Percentiles rank a stretch among this genome's conserved stretches.
Evolutionary conservation across 2,329 filamentous ascomycete genomes (phyloP).

Genomic region (Fusarium sp.): DNA sequence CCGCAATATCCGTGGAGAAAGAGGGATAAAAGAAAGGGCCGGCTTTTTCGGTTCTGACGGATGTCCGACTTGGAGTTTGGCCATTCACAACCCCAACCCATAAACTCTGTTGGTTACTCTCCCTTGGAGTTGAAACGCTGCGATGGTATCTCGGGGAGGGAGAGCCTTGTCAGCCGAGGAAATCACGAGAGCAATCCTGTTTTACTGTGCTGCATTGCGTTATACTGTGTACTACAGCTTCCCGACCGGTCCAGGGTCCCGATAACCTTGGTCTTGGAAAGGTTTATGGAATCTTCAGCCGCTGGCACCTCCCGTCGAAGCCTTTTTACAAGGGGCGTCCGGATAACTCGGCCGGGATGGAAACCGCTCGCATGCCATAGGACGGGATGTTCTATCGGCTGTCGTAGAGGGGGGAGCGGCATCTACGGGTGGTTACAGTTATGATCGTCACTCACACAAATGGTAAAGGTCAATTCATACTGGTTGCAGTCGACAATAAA

Average conservation of each 20-base stretch:
- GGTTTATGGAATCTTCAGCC: background rate
- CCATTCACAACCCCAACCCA: background rate
- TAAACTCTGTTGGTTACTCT: background rate
- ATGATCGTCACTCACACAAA: background rate
- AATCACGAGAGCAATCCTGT: background rate
- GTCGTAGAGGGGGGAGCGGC: background rate
- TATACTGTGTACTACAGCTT: background rate
- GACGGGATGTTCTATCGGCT: background rate
- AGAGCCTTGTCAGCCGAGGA: background rate
- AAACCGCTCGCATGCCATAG: constrained; percentile 16
- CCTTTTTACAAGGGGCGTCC: background rate
- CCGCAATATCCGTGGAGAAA: background rate
- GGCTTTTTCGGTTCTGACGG: constrained; percentile 24
- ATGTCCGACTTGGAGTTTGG: constrained; percentile 9
- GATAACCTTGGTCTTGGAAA: background rate
- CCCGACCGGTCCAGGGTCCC: background rate
- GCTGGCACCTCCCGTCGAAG: background rate
- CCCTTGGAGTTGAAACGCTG: background rate
- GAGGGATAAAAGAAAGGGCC: background rate
- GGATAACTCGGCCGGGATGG: constrained; percentile 20
- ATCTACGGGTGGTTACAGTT: background rate
- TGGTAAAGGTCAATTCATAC: background rate
- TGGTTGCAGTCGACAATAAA: constrained; percentile 10
- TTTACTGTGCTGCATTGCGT: background rate
- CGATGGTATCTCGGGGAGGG: background rate